Evolutionary conservation across 192 early-diverging fungal species (phyloP).

Genomic region (Podochytrium sp.): DNA sequence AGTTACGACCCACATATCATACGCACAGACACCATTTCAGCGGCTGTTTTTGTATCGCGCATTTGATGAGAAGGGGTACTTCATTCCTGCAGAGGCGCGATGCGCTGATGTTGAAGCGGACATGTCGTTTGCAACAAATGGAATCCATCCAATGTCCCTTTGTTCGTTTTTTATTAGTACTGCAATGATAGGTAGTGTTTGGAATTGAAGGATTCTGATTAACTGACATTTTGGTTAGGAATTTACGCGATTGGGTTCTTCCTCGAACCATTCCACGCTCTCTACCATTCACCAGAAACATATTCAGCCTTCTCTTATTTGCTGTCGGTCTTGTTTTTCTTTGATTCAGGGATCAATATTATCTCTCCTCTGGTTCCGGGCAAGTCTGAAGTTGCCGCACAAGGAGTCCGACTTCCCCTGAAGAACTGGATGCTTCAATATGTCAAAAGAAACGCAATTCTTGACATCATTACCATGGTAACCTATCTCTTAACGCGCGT

Average conservation of each 20-base stretch:
- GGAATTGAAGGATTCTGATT: too few species aligned
- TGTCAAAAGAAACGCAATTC: not conserved
- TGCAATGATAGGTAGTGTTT: not conserved
- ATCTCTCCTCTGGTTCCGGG: not conserved
- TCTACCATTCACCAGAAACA: too few species aligned
- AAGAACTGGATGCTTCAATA: not conserved
- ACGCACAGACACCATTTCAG: too few species aligned
- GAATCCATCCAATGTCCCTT: conserved; percentile 1
- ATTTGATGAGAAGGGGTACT: conserved; percentile 2
- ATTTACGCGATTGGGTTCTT: too few species aligned
- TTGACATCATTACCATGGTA: not conserved
- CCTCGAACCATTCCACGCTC: too few species aligned
- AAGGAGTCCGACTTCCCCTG: not conserved
- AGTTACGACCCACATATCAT: too few species aligned
- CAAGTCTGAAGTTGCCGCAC: not conserved
- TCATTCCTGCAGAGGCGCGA: not conserved
- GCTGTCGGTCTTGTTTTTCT: not conserved
- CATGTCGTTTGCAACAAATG: not conserved
- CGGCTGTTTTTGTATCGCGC: not conserved
- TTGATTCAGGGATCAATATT: not conserved
- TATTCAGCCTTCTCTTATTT: too few species aligned
- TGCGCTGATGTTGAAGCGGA: not conserved
- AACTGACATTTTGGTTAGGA: too few species aligned
- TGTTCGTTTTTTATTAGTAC: not conserved
- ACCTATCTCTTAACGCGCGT: not conserved